A percentile compares a stretch with the other conserved stretches of the same genome.
phyloP scores from a whole-genome alignment of 441 rosid genomes.

The Euphorbia celastroides region DNA sequence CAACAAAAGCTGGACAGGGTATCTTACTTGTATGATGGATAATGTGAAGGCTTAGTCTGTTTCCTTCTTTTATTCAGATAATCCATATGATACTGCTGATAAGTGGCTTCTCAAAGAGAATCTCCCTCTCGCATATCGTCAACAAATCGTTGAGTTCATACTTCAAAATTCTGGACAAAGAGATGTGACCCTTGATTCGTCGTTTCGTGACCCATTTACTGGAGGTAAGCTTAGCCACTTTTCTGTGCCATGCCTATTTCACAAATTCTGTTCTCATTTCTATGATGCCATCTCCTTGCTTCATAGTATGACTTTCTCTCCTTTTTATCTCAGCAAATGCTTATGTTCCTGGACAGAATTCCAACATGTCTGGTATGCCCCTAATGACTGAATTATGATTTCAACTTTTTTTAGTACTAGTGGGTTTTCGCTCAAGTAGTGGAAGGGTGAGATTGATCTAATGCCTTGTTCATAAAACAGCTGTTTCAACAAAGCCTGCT shows the following conservation, averaged over 20 bases:
- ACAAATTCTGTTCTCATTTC: not conserved
- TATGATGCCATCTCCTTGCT: conserved; percentile 13
- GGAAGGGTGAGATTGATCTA: conserved; percentile 15
- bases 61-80: conserved; percentile 54
- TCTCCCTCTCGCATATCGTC: conserved; percentile 88
- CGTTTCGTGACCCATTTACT: conserved; percentile 94
- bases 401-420: conserved; percentile 6
- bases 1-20: conserved; percentile 12
- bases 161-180: conserved; percentile 91
- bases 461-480: conserved; percentile 44
- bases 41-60: not conserved
- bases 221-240: conserved; percentile 50
- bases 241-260: conserved; percentile 1
- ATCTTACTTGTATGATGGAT: conserved; percentile 2
- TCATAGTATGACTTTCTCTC: conserved; percentile 15
- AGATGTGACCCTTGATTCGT: conserved; percentile 57
- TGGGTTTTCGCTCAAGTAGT: conserved; percentile 3
- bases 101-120: conserved; percentile 98
- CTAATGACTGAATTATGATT: conserved; percentile 7
- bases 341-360: conserved; percentile 82
- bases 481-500: conserved; percentile 48
- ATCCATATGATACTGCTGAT: conserved; percentile 88
- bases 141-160: conserved; percentile 94
- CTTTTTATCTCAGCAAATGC: conserved; percentile 76
- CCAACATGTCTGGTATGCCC: conserved; percentile 63